Evolutionary conservation across 768 basidiomycete genomes (phyloP).

Genomic region (Phaffia australis): DNA sequence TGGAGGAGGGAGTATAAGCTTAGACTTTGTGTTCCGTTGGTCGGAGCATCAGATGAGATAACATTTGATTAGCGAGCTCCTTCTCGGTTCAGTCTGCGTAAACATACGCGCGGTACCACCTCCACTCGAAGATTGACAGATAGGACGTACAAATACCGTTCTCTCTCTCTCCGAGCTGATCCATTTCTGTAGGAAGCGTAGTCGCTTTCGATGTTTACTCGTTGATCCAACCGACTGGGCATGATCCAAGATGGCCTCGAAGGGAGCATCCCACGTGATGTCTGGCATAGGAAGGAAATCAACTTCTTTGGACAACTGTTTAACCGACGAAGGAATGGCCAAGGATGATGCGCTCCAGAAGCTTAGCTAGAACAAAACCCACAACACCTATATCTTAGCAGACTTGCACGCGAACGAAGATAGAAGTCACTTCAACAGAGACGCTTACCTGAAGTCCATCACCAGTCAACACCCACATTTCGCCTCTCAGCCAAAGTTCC

Average conservation of each 20-base stretch:
- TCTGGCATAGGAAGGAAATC: not conserved
- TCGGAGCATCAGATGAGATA: too few relatives aligned
- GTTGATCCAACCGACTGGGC: not conserved
- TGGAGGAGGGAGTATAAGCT: too few relatives aligned
- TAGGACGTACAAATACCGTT: constrained; percentile 6
- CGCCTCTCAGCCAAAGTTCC: constrained; percentile 8
- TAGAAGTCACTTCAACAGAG: not conserved
- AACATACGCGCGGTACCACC: too few relatives aligned
- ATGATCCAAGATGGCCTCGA: not conserved
- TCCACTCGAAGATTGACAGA: not conserved
- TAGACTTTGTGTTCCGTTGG: too few relatives aligned
- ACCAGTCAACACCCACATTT: constrained; percentile 5
- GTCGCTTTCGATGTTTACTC: constrained; percentile 8
- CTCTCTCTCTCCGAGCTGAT: not conserved
- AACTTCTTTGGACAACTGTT: not conserved
- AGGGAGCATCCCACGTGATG: not conserved
- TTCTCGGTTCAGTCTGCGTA: too few relatives aligned
- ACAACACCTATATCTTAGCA: not conserved
- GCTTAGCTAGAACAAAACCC: not conserved
- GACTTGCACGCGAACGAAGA: not conserved
- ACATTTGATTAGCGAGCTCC: too few relatives aligned
- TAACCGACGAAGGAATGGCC: not conserved
- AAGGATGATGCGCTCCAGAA: not conserved
- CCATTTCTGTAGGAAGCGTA: constrained; percentile 1
- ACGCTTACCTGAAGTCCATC: constrained; percentile 11